Evolutionary conservation across 169 alveolate genomes (phyloP).

Genomic region (Theileria orientalis): DNA sequence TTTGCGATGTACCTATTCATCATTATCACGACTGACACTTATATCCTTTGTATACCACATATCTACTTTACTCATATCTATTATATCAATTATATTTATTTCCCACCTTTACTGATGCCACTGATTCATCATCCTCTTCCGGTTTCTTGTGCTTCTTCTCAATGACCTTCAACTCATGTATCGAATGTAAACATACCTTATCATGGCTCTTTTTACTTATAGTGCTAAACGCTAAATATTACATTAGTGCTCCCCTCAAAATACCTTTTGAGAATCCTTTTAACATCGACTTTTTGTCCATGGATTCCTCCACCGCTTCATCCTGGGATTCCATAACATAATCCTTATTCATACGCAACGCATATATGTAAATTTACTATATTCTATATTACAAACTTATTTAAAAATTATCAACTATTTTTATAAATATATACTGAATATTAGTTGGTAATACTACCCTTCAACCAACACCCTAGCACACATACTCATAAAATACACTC

Average conservation of each 20-base stretch:
- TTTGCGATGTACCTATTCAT: constrained; percentile 5
- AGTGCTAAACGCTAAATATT: background rate
- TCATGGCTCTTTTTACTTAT: constrained; percentile 1
- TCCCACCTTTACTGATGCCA: background rate
- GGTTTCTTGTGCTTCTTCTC: background rate
- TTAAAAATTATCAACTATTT: too few species aligned
- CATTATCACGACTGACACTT: background rate
- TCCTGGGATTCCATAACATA: constrained; percentile 14
- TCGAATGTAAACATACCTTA: background rate
- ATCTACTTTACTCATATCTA: too few species aligned
- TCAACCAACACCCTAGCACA: too few species aligned
- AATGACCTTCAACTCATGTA: background rate
- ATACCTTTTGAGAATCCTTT: constrained; percentile 27
- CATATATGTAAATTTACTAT: too few species aligned
- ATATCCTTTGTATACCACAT: too few species aligned
- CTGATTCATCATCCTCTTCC: constrained; percentile 5
- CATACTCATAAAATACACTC: too few species aligned
- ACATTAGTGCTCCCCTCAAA: background rate
- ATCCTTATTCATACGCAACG: background rate
- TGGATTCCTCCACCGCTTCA: background rate
- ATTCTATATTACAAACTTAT: too few species aligned
- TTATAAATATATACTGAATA: background rate
- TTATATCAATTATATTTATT: too few species aligned
- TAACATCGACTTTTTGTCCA: background rate
- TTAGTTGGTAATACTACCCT: background rate